A percentile compares a stretch with the other conserved stretches of the same genome.
Evolutionary conservation across 2,329 filamentous ascomycete species (phyloP).

Genomic region (Scopulariopsis brevicaulis): DNA sequence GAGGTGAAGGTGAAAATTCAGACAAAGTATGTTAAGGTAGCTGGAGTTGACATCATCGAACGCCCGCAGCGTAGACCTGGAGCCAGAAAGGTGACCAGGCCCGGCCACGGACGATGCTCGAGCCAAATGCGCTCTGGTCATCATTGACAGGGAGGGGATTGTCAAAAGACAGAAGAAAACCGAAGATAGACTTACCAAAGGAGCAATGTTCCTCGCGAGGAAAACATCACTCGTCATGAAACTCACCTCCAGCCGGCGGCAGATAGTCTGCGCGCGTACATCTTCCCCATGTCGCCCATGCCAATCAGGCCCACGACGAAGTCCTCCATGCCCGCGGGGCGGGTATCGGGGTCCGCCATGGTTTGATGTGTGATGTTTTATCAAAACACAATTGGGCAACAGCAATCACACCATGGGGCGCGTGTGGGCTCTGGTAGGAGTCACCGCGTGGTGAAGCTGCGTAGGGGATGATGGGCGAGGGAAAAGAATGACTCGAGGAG

Average conservation of each 20-base stretch:
- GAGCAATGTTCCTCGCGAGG: constrained; percentile 6
- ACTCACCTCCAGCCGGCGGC: constrained; percentile 88
- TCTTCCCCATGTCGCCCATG: constrained; percentile 99
- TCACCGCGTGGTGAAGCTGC: background rate
- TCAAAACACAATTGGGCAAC: background rate
- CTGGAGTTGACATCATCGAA: constrained; percentile 99
- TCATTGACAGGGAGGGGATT: constrained; percentile 45
- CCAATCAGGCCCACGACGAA: constrained; percentile 90
- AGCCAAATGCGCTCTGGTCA: constrained; percentile 99
- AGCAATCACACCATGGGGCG: background rate
- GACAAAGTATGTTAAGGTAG: constrained; percentile 84
- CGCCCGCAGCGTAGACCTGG: constrained; percentile 43
- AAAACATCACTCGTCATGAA: constrained; percentile 1
- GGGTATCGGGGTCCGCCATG: background rate
- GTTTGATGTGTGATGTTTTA: background rate
- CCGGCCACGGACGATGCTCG: constrained; percentile 68
- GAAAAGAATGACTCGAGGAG: background rate
- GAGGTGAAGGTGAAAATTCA: constrained; percentile 40
- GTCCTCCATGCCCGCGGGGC: constrained; percentile 37
- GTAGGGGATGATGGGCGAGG: background rate
- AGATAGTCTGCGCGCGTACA: constrained; percentile 86
- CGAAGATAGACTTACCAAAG: constrained; percentile 23
- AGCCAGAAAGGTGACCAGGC: constrained; percentile 67
- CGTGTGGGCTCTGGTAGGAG: background rate
- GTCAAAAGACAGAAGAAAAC: constrained; percentile 2